Evolutionary conservation across 23 red algal genomes (phyloP).

Genomic region (Gracilaria caudata): DNA sequence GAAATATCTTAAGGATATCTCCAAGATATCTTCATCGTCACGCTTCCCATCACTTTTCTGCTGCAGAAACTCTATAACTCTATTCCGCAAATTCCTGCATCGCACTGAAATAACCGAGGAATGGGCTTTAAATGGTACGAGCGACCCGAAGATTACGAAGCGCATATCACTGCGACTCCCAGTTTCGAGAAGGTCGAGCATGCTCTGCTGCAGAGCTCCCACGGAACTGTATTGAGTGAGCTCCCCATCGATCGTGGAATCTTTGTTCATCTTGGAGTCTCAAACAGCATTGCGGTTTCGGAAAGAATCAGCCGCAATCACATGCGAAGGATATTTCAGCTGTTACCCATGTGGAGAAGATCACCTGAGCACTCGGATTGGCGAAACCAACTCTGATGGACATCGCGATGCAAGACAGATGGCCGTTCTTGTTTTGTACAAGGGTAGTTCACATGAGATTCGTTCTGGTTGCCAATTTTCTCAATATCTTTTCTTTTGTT

Average conservation of each 20-base stretch:
- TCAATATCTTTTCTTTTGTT: too few relatives aligned
- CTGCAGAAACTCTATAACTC: conserved; percentile 18
- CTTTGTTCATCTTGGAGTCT: neutral
- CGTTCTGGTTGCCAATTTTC: too few relatives aligned
- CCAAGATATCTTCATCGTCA: neutral
- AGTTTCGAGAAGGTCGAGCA: conserved; percentile 46
- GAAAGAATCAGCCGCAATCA: neutral
- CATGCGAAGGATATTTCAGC: neutral
- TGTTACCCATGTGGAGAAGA: neutral
- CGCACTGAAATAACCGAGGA: conserved; percentile 50
- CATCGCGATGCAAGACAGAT: too few relatives aligned
- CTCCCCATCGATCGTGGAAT: neutral
- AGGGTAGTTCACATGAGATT: too few relatives aligned
- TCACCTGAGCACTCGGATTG: too few relatives aligned
- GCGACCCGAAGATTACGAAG: neutral
- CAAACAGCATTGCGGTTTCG: neutral
- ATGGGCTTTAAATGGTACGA: conserved; percentile 11
- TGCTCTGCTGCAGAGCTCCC: conserved; percentile 19
- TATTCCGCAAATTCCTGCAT: conserved; percentile 20
- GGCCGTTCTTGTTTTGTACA: too few relatives aligned
- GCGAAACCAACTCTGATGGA: too few relatives aligned
- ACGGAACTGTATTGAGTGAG: conserved; percentile 20
- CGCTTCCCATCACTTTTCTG: neutral
- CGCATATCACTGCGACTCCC: conserved; percentile 17
- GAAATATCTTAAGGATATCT: conserved; percentile 2